phyloP scores from a whole-genome alignment of 2,329 filamentous ascomycete genomes.

The Sclerotinia spermophila region DNA sequence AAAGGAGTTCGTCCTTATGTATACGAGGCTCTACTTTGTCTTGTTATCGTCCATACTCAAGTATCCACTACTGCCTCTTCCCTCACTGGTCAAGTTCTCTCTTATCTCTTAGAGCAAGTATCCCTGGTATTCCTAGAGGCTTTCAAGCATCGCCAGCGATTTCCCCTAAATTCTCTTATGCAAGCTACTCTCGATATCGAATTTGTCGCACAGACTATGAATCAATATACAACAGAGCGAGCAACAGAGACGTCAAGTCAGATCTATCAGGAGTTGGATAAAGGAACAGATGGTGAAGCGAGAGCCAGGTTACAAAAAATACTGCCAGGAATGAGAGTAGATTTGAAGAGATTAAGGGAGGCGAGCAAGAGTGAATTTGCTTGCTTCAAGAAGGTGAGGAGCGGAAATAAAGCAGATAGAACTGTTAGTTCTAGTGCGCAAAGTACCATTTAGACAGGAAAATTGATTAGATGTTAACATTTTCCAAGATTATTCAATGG shows the following conservation, averaged over 20 bases:
- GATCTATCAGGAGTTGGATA: constrained; percentile 89
- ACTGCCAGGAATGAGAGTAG: constrained; percentile 81
- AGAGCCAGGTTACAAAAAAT: constrained; percentile 77
- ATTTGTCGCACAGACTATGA: constrained; percentile 91
- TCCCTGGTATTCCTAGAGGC: constrained; percentile 77
- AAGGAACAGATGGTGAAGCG: constrained; percentile 83
- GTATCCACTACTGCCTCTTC: constrained; percentile 74
- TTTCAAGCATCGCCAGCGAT: constrained; percentile 64
- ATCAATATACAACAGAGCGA: constrained; percentile 80
- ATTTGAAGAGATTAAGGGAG: constrained; percentile 80
- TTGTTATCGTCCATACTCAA: constrained; percentile 90
- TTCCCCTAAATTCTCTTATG: constrained; percentile 80
- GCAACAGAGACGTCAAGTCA: constrained; percentile 79
- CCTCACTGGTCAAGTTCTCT: constrained; percentile 76
- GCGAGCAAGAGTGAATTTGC: constrained; percentile 81
- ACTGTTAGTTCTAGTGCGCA: constrained; percentile 4
- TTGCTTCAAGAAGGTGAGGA: constrained; percentile 64
- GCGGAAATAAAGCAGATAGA: constrained; percentile 19
- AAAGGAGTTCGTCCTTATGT: constrained; percentile 81
- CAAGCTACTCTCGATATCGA: constrained; percentile 97
- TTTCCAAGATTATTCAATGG: background rate
- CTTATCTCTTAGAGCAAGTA: constrained; percentile 79
- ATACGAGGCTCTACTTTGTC: constrained; percentile 76
- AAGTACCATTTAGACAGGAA: background rate
- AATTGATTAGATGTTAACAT: background rate